phyloP scores from a whole-genome alignment of 2,329 filamentous ascomycete species.

The Lachnellula hyalina region DNA sequence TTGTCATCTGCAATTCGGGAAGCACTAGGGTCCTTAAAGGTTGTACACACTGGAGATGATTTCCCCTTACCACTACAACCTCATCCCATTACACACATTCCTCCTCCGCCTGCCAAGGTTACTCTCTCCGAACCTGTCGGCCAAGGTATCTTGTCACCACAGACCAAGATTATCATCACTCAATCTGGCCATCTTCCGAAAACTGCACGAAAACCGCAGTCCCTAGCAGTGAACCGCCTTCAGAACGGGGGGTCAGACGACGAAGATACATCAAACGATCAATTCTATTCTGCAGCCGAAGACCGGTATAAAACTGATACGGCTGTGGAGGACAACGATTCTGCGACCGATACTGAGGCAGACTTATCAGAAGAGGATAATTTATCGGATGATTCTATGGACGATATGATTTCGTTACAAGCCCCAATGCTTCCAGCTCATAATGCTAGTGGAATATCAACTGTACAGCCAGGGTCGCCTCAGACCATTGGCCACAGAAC shows the following conservation, averaged over 20 bases:
- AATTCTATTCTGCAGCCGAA: slow-evolving; percentile 89
- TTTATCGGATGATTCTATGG: slow-evolving; percentile 83
- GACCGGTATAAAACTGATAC: slow-evolving; percentile 57
- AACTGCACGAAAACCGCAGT: slow-evolving; percentile 42
- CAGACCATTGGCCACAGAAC: slow-evolving; percentile 60
- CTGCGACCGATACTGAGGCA: slow-evolving; percentile 54
- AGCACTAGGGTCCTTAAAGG: slow-evolving; percentile 64
- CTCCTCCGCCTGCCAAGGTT: slow-evolving; percentile 79
- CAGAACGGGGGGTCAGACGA: slow-evolving; percentile 59
- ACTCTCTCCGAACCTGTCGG: slow-evolving; percentile 91
- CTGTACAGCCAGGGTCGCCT: slow-evolving; percentile 75
- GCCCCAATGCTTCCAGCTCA: slow-evolving; percentile 74
- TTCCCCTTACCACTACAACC: slow-evolving; percentile 71
- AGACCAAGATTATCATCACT: slow-evolving; percentile 79
- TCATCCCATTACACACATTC: slow-evolving; percentile 81
- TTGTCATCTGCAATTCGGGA: slow-evolving; percentile 65
- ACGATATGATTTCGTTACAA: slow-evolving; percentile 87
- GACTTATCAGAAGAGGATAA: slow-evolving; percentile 60
- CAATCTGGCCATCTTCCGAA: slow-evolving; percentile 53
- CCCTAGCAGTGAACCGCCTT: slow-evolving; percentile 43
- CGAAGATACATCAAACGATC: slow-evolving; percentile 82
- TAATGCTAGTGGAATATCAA: slow-evolving; percentile 72
- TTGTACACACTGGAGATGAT: slow-evolving; percentile 81
- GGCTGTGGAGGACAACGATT: slow-evolving; percentile 52
- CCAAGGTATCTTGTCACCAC: slow-evolving; percentile 72